These are phyloP conservation scores for Agastache rugosa DNA, from an alignment of 257 asterid species.

Conservation along the genomic window DNA sequence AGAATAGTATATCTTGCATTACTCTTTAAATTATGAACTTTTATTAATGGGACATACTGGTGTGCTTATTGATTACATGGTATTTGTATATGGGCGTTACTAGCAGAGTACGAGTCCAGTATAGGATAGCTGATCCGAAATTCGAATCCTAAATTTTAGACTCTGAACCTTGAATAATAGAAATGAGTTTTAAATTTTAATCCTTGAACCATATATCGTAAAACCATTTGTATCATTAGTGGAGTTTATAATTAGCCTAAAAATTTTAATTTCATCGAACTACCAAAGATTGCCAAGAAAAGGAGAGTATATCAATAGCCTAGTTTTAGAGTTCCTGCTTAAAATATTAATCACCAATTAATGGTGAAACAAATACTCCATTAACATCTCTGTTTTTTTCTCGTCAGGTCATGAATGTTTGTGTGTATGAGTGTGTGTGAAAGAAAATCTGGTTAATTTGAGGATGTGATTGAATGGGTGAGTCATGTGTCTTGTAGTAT, in stretches of 20 bases:
- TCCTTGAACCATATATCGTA: no score
- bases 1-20: neutral
- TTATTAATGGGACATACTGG: no score
- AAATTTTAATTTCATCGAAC: neutral
- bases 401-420: neutral
- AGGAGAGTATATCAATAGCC: neutral
- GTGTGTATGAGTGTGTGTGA: neutral
- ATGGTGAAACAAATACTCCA: neutral
- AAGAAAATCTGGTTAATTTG: slow-evolving; percentile 9
- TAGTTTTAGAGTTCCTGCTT: neutral
- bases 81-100: no score
- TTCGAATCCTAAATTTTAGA: no score
- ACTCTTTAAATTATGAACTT: neutral
- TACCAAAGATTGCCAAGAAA: neutral
- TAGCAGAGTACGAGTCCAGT: no score
- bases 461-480: slow-evolving; percentile 13
- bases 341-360: neutral
- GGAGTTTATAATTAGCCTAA: neutral
- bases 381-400: neutral
- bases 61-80: neutral
- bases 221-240: neutral
- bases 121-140: no score
- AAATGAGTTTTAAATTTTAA: no score
- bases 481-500: slow-evolving; percentile 20
- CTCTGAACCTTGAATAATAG: no score